phyloP scores from a whole-genome alignment of 2,329 filamentous ascomycete genomes.

The Sporothrix phasma region DNA sequence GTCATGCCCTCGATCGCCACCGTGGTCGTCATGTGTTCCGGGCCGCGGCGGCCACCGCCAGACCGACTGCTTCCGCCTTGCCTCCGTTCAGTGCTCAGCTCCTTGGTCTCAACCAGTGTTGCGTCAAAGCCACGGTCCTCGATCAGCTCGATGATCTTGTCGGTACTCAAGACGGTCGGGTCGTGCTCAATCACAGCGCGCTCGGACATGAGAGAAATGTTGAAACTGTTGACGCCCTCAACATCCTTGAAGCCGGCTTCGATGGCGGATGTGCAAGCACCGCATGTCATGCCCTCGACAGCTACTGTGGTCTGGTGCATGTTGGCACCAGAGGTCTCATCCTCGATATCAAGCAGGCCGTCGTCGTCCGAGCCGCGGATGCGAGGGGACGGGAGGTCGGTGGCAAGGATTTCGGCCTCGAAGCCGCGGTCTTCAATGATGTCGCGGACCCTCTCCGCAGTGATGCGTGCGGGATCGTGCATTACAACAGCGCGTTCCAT shows the following conservation, averaged over 20 bases:
- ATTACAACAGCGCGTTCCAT: constrained; percentile 94
- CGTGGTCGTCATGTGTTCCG: constrained; percentile 60
- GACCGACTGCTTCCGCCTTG: constrained; percentile 33
- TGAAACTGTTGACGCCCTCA: constrained; percentile 63
- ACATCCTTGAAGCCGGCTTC: constrained; percentile 71
- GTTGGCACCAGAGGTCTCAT: constrained; percentile 31
- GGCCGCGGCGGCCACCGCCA: constrained; percentile 40
- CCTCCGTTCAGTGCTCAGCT: constrained; percentile 29
- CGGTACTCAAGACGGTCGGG: constrained; percentile 39
- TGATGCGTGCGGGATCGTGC: constrained; percentile 67
- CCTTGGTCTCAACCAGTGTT: constrained; percentile 61
- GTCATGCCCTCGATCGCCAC: constrained; percentile 95
- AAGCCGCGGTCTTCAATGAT: constrained; percentile 89
- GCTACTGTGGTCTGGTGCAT: constrained; percentile 63
- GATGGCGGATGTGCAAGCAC: constrained; percentile 77
- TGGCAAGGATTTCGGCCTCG: constrained; percentile 78
- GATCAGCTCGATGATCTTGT: constrained; percentile 48
- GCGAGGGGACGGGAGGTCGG: constrained; percentile 55
- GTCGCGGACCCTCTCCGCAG: constrained; percentile 67
- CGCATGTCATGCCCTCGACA: constrained; percentile 84
- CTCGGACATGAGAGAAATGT: constrained; percentile 74
- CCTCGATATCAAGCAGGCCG: constrained; percentile 26
- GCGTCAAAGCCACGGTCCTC: constrained; percentile 73
- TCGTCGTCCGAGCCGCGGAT: constrained; percentile 28
- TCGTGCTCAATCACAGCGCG: constrained; percentile 81